A percentile compares a stretch with the other conserved stretches of the same genome.
Conservation (phyloP, 148 eudicot genomes). For the Fagopyrum homotropicum region DNA sequence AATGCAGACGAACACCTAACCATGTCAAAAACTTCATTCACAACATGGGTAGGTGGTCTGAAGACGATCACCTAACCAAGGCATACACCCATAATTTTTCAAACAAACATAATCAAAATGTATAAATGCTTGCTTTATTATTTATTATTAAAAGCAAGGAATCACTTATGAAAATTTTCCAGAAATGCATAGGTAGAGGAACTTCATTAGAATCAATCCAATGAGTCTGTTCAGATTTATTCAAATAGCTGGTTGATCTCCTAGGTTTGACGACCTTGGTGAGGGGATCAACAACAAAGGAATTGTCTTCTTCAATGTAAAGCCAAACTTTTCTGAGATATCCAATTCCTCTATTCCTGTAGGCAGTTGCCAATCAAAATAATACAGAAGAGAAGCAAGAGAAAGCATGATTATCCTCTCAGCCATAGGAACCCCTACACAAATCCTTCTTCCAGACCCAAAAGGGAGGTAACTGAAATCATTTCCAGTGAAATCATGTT, state of each 20-base stretch:
- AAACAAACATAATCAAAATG: too few species aligned
- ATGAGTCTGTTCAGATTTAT: too few species aligned
- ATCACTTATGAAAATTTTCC: too few species aligned
- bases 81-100: too few species aligned
- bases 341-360: constrained; percentile 33
- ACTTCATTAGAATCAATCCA: too few species aligned
- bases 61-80: too few species aligned
- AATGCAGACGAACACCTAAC: too few species aligned
- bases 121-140: too few species aligned
- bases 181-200: too few species aligned
- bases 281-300: constrained; percentile 45
- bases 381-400: constrained; percentile 54
- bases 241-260: neutral
- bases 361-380: constrained; percentile 57
- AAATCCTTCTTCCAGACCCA: constrained; percentile 68
- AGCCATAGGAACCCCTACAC: constrained; percentile 56
- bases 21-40: too few species aligned
- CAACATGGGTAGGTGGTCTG: too few species aligned
- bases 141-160: too few species aligned
- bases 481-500: constrained; percentile 46
- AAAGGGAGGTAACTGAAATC: constrained; percentile 53
- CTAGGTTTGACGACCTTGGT: constrained; percentile 33
- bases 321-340: constrained; percentile 54
- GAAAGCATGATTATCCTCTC: constrained; percentile 48
- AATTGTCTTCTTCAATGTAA: constrained; percentile 40